These are phyloP conservation scores for Ceratocystis smalleyi DNA, from an alignment of 2,329 filamentous ascomycete genomes.

Conservation along the genomic window DNA sequence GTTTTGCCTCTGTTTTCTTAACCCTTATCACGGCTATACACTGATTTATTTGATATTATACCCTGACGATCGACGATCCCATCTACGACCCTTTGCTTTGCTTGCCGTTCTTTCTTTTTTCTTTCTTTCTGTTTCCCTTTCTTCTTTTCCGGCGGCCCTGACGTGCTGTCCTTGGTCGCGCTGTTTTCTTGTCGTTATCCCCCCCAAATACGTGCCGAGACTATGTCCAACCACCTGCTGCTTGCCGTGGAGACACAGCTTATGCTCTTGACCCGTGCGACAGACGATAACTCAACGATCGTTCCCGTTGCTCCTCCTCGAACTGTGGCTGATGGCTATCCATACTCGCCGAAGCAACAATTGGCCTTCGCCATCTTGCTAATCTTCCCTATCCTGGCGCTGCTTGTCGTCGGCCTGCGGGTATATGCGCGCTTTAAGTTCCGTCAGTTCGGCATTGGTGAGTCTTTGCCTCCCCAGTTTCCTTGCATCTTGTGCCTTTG, in stretches of 20 bases:
- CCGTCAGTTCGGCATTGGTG: slow-evolving; percentile 22
- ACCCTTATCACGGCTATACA: not conserved
- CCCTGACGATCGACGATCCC: slow-evolving; percentile 4
- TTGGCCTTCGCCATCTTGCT: slow-evolving; percentile 23
- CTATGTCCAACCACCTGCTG: not conserved
- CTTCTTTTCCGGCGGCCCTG: not conserved
- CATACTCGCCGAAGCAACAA: slow-evolving; percentile 21
- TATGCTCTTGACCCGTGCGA: not conserved
- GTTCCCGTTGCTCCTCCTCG: not conserved
- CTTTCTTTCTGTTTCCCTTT: not conserved
- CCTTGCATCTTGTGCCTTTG: not conserved
- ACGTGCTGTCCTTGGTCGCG: not conserved
- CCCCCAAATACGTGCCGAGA: not conserved
- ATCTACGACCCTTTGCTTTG: not conserved
- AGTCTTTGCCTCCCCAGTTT: slow-evolving; percentile 2
- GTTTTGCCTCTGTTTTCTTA: not conserved
- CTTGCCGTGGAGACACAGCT: not conserved
- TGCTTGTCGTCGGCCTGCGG: slow-evolving; percentile 21
- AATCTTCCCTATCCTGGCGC: slow-evolving; percentile 23
- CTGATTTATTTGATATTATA: not conserved
- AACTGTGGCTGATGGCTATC: slow-evolving; percentile 5
- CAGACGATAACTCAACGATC: not conserved
- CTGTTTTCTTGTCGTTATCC: not conserved
- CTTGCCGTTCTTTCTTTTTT: not conserved
- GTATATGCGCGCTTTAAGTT: slow-evolving; percentile 22